Evolutionary conservation across 163 green algal species (phyloP).

Genomic region (Prototheca wickerhamii): DNA sequence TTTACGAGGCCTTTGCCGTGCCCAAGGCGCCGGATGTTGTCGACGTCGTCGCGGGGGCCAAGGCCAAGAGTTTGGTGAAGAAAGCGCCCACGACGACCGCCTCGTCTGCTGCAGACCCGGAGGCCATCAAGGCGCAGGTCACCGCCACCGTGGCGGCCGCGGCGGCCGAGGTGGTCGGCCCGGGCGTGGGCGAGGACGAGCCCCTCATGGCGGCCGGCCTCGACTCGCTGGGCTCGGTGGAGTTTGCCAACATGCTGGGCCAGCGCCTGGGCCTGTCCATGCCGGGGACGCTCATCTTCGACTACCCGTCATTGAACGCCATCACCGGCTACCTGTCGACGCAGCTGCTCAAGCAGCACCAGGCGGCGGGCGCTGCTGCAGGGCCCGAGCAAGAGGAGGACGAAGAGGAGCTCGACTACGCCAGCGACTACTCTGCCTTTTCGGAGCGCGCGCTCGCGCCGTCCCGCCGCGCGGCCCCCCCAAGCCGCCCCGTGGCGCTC

Average conservation of each 20-base stretch:
- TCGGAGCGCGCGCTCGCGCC: background rate
- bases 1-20: conserved; percentile 24
- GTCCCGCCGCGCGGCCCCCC: background rate
- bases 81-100: conserved; percentile 1
- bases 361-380: background rate
- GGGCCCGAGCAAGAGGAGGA: background rate
- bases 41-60: background rate
- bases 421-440: background rate
- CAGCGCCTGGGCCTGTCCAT: conserved; percentile 25
- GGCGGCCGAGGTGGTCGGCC: conserved; percentile 18
- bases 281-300: conserved; percentile 31
- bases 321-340: conserved; percentile 21
- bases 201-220: conserved; percentile 77
- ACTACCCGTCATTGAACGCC: conserved; percentile 27
- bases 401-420: background rate
- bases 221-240: conserved; percentile 66
- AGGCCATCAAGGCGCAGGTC: conserved; percentile 15
- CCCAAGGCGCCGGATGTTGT: background rate
- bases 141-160: conserved; percentile 14
- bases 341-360: conserved; percentile 13
- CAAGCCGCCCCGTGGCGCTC: background rate
- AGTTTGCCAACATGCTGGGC: conserved; percentile 29
- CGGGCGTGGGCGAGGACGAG: conserved; percentile 35
- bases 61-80: background rate
- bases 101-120: conserved; percentile 3